phyloP scores from a whole-genome alignment of 2,329 filamentous ascomycete species.

The Exophiala dermatitidis region DNA sequence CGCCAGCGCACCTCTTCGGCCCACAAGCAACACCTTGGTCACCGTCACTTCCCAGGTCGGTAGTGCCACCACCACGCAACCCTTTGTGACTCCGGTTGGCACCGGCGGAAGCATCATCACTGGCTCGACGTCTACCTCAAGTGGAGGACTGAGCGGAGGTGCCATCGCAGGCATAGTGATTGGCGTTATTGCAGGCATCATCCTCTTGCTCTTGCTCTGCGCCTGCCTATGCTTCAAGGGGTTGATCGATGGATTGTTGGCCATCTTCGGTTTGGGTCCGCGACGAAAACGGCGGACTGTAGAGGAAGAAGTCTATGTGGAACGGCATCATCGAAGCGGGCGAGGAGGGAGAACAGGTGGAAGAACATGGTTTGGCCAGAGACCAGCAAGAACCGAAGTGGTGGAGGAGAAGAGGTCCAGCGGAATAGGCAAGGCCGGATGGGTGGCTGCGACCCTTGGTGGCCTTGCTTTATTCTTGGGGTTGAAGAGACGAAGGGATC shows the following conservation, averaged over 20 bases:
- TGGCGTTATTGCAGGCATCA: conserved; percentile 40
- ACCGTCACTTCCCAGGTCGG: conserved; percentile 39
- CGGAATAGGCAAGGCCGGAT: conserved; percentile 35
- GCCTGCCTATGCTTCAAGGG: conserved; percentile 40
- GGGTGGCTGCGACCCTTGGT: conserved; percentile 38
- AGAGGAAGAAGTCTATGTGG: conserved; percentile 36
- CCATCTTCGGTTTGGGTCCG: conserved; percentile 38
- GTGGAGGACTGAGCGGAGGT: conserved; percentile 41
- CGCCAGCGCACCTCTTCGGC: conserved; percentile 37
- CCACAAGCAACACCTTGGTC: conserved; percentile 38
- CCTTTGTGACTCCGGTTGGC: conserved; percentile 40
- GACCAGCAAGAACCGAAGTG: conserved; percentile 32
- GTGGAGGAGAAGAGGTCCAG: conserved; percentile 32
- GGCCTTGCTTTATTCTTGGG: conserved; percentile 42
- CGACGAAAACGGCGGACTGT: conserved; percentile 30
- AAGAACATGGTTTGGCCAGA: conserved; percentile 37
- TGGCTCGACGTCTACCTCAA: conserved; percentile 29
- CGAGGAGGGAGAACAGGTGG: conserved; percentile 27
- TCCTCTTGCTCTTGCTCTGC: conserved; percentile 41
- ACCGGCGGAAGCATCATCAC: conserved; percentile 37
- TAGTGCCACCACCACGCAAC: conserved; percentile 38
- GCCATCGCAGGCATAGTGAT: conserved; percentile 48
- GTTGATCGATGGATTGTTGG: conserved; percentile 36
- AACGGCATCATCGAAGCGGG: conserved; percentile 28
- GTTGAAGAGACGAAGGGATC: conserved; percentile 37